Evolutionary conservation across 306 rosid species (phyloP), one percentile per base, ranked within the genome.

Genomic region (Gastrolobium bilobum): DNA sequence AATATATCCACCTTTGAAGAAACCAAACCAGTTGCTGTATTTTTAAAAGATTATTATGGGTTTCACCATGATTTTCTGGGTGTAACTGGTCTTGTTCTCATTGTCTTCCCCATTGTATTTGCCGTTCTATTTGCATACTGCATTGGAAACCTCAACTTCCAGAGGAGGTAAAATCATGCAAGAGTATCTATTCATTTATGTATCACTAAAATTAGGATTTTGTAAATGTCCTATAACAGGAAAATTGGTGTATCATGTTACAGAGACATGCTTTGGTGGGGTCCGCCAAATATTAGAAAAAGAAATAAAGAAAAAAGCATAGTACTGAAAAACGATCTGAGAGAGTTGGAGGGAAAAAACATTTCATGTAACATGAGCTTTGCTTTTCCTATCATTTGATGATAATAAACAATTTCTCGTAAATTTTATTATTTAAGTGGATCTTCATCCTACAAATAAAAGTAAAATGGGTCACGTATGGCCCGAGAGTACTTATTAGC

Each of bases 41-140:
- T 87, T 80, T 66, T 91, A 62, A 44, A 83, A 77, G 84, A 89
- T 79, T 81, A 91, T 67, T 89, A 80, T 79, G 96, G 93, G 34
- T 91, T 75, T 83, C 78, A 73, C 71, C 76, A 64, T 39, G 74
- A 79, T 64, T 72, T 81, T 47, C 83, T 89, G 68, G 79, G 86
- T 30, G 76, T 88, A 15, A 81, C 69, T 62, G 91, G 82, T 72
- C 77, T 69, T 2, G 70, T 86, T 76, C 79, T 87, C 39, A 33
- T 87, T 35, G 71, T 70, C 52, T 78, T 87, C 34, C 85, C 93
- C 35, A 29, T 84, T 68, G 20, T 84, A 60, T 63, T 81, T 80
- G 89, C 90, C 20, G 26, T 82, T 44, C 69, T 87, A 13, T 91
- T 86, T 81, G 87, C 93, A 1, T 77, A 68, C 62, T 89, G 78